Evolutionary conservation across 805 yeast genomes (phyloP), one percentile per base, ranked within the genome.

Genomic region (Lachancea waltii): DNA sequence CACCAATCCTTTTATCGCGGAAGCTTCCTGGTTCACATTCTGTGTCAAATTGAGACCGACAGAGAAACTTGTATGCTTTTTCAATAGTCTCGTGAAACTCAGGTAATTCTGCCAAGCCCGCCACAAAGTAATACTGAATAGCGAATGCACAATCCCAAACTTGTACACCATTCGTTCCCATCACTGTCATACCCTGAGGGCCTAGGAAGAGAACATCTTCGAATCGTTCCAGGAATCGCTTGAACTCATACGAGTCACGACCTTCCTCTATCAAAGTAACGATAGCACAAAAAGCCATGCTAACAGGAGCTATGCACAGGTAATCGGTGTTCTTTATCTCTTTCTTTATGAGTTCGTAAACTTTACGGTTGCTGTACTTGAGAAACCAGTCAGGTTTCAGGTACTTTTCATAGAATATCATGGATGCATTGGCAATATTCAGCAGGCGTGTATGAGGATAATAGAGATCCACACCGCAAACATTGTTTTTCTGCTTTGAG

Each of bases 131-230:
- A 52, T 85, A 85, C 56, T 92, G 98, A 18, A 92, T 68, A 40
- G 85, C 82, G 64, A 92, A 90, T 0, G 97, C 89, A 19, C 81
- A 79, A 60, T 92, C 99, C 98, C 99, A 92, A 1, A 82, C 89
- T 62, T 92, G 99, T 0, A 85, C 85, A 17, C 99, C 99, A 60
- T 92, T 92, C 0, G 99, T 92, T 2, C 99, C 99, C 85, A 83
- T 85, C 40, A 85, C 82, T 2, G 90, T 75, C 78, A 92, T 72
- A 4, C 99, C 99, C 55, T 82, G 83, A 0, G 87, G 83, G 0
- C 96, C 94, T 64, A 82, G 81, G 61, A 84, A 87, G 36, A 86
- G 51, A 25, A 77, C 79, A 50, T 92, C 97, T 26, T 77, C 72
- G 66, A 85, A 76, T 42, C 92, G 67, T 13, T 64, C 69, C 31